Base-by-base conservation (phyloP, 192 early-diverging fungal genomes). In the Backusella liffmaniae region DNA sequence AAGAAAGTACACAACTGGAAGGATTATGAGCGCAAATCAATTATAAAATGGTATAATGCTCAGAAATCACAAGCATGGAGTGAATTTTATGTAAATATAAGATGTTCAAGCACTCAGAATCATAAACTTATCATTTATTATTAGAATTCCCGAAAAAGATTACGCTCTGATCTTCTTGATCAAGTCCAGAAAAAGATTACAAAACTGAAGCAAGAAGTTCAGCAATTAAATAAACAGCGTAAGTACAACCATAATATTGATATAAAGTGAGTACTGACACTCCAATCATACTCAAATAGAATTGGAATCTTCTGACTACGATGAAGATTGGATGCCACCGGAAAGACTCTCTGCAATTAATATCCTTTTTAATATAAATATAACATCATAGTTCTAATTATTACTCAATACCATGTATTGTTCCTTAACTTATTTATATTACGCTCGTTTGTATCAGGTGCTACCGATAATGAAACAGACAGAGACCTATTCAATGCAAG, bases 361-460 rank as follows among this genome's bases (percentile, higher is more conserved):
- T 70, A 70, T 70, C 68, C 68, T 70, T 70, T 70, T 39, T 42
- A n/a, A 44, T 70, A 8, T 29, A 21, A 12, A 13, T 70, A 15
- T 39, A 34, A 10, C 30, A 37, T 39, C 1, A 70, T 21, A 13
- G 2, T 41, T 16, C 21, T 59, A 59, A 49, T 62, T 10, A 59
- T 26, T 59, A 62, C 29, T 53, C 8, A 7, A 62, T 29, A 62
- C 12, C 18, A 39, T 26, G 13, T 26, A 21, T 26, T 70, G 4
- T 44, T 15, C 21, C 15, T 70, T 34, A 36, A 30, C 39, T 70
- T 70, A 15, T 30, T 44, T 70, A 21, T 67, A 35, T 70, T 70
- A 70, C 68, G 68, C 37, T 70, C 68, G 35, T 70, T 70, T 70
- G 68, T 70, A 70, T 35, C 35, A 70, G 39, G 68, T 70, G 68